Evolutionary conservation across 441 rosid genomes (phyloP).

Genomic region (Pelargonium myrrhifolium): DNA sequence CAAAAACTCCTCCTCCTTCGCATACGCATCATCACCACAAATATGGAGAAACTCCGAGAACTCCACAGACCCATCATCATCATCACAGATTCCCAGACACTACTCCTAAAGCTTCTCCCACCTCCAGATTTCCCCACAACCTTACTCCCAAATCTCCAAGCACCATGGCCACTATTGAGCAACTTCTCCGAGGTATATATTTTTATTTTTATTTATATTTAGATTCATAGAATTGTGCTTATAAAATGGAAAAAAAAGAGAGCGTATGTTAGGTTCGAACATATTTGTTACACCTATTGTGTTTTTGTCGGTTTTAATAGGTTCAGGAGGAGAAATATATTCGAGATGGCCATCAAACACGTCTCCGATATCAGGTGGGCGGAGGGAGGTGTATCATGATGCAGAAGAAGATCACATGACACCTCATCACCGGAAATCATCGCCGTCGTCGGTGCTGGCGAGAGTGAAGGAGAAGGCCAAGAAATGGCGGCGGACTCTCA

Average conservation of each 20-base stretch:
- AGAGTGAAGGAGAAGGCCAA: conserved; percentile 56
- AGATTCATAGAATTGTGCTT: too few relatives aligned
- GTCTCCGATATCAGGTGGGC: conserved; percentile 12
- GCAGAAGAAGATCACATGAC: conserved; percentile 35
- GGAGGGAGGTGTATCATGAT: conserved; percentile 28
- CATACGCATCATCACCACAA: conserved; percentile 7
- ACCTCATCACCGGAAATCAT: conserved; percentile 31
- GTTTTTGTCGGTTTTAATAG: too few relatives aligned
- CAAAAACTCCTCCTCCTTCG: conserved; percentile 7
- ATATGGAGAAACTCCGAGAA: conserved; percentile 26
- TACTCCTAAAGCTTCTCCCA: background rate
- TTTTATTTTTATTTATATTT: background rate
- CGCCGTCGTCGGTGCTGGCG: conserved; percentile 45
- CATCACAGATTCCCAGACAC: background rate
- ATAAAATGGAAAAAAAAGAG: too few relatives aligned
- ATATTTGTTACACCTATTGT: background rate
- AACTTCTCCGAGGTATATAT: conserved; percentile 42
- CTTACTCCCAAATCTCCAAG: background rate
- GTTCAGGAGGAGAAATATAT: background rate
- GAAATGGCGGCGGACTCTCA: conserved; percentile 39
- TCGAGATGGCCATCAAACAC: conserved; percentile 30
- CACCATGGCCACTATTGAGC: conserved; percentile 32
- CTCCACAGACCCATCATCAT: conserved; percentile 14
- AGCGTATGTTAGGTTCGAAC: too few relatives aligned
- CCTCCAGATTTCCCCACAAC: background rate